Evolutionary conservation across 108 stramenopile species (phyloP), one percentile per base, ranked within the genome.

Genomic region (Fistulifera pelliculosa): DNA sequence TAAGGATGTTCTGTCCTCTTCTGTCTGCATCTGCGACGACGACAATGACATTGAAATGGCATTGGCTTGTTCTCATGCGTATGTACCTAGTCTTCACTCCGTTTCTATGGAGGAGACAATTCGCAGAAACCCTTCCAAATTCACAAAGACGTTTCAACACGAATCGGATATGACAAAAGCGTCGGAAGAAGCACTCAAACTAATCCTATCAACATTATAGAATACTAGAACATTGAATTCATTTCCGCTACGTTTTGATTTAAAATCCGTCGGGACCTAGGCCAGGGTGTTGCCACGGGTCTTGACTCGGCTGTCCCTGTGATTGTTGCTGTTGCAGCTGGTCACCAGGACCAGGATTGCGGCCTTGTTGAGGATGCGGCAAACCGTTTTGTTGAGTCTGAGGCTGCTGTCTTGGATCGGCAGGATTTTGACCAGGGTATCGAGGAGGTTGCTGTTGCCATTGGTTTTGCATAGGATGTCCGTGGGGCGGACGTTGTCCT

Each of bases 11-110:
- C n/a, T 35, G 16, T 55, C 42, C 0, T 66, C 64, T 47, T 63
- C 75, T 0, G 60, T 76, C n/a, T 90, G 84, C 43, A 35, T 90
- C 1, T 90, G 89, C 56, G 89, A 90, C 56, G 89, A 90, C 56
- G 89, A 90, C 65, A 90, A 90, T 64, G 89, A 90, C 59, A 31
- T 86, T 18, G 89, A 90, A 71, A 82, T 90, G 89, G 89, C 89
- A 8, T 27, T 68, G 51, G 79, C 85, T 22, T 86, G 84, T 58
- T 52, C 62, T 16, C 65, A 69, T 25, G 89, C 84, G 8, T 86
- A 66, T 56, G 31, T 90, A 1, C 89, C 89, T 0, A 65, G 64
- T 28, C 41, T 86, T 1, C 69, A 74, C 1, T 86, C 89, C 0
- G 58, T 65, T 15, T 76, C 69, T 35, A 70, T 89, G 62, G 51